phyloP scores from a whole-genome alignment of 352 stramenopile genomes.

The Phytophthora chlamydospora region DNA sequence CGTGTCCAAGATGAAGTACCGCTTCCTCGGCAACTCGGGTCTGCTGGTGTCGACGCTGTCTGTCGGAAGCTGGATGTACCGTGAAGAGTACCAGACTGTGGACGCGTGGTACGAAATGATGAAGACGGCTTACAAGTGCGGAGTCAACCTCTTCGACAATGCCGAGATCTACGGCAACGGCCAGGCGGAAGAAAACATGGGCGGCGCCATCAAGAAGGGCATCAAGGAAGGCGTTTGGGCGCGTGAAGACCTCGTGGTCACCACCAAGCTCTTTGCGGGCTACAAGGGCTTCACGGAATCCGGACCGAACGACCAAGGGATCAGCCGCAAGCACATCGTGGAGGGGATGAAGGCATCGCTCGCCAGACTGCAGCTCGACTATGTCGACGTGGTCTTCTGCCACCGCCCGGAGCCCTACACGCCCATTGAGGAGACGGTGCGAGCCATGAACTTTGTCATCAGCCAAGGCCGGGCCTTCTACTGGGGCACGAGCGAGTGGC shows the following conservation, averaged over 20 bases:
- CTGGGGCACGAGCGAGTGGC: conserved; percentile 40
- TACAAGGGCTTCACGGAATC: conserved; percentile 21
- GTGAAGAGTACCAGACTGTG: conserved; percentile 31
- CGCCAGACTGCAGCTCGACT: conserved; percentile 46
- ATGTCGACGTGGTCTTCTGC: conserved; percentile 70
- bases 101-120: conserved; percentile 24
- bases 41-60: conserved; percentile 51
- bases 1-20: conserved; percentile 44
- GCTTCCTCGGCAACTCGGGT: conserved; percentile 47
- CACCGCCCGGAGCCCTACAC: conserved; percentile 59
- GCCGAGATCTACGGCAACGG: conserved; percentile 34
- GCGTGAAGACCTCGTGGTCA: conserved; percentile 62
- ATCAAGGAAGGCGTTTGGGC: conserved; percentile 40
- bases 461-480: no score
- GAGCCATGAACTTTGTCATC: conserved; percentile 71
- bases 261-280: conserved; percentile 60
- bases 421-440: conserved; percentile 60
- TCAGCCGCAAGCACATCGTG: conserved; percentile 56
- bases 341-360: conserved; percentile 50
- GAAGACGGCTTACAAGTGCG: conserved; percentile 23
- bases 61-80: conserved; percentile 47
- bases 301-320: conserved; percentile 36
- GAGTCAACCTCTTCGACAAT: conserved; percentile 61
- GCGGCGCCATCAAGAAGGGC: conserved; percentile 49
- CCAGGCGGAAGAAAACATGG: conserved; percentile 37